These are phyloP conservation scores for Dryadomyces quercus-mongolicae DNA, from an alignment of 2,329 filamentous ascomycete genomes.

Conservation along the genomic window DNA sequence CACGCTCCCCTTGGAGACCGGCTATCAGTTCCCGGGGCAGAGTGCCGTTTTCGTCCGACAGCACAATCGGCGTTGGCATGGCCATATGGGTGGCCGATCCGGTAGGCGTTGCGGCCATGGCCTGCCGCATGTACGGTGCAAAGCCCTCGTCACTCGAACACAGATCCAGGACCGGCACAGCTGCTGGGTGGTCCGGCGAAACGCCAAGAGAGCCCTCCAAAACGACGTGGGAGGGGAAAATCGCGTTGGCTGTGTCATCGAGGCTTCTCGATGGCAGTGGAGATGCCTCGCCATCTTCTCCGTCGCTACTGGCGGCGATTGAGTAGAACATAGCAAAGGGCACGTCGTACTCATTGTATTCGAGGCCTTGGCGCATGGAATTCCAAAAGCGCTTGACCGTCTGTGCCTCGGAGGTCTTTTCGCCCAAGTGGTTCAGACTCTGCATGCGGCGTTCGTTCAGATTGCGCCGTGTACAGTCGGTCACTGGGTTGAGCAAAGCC, in stretches of 20 bases:
- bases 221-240: conserved; percentile 43
- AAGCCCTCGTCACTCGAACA: conserved; percentile 60
- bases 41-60: conserved; percentile 55
- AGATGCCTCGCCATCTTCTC: conserved; percentile 57
- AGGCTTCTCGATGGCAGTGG: conserved; percentile 59
- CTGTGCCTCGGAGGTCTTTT: conserved; percentile 59
- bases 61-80: conserved; percentile 42
- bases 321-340: conserved; percentile 72
- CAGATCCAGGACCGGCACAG: conserved; percentile 53
- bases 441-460: conserved; percentile 72
- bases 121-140: conserved; percentile 62
- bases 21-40: conserved; percentile 52
- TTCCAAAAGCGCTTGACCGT: conserved; percentile 65
- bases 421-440: conserved; percentile 64
- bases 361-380: conserved; percentile 54
- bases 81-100: neutral
- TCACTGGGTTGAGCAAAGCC: conserved; percentile 68
- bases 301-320: conserved; percentile 29
- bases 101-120: conserved; percentile 44
- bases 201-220: conserved; percentile 64
- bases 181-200: conserved; percentile 47
- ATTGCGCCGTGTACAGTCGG: conserved; percentile 69
- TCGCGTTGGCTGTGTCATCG: conserved; percentile 22
- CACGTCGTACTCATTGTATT: conserved; percentile 63
- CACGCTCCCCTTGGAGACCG: conserved; percentile 47